Conservation (phyloP, 2,329 filamentous ascomycete genomes). For the Capronia epimyces region DNA sequence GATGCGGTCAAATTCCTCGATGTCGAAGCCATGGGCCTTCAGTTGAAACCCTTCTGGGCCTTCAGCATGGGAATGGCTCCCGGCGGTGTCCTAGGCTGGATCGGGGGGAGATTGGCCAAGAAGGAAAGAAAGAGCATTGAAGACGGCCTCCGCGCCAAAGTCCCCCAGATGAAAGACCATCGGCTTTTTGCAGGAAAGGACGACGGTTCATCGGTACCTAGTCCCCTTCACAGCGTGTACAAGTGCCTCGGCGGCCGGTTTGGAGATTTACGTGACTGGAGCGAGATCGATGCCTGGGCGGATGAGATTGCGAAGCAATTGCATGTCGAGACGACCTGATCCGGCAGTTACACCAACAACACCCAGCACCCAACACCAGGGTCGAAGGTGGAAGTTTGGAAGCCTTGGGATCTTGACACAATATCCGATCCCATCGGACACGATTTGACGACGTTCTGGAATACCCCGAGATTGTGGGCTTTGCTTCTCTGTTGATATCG, state of each 20-base stretch:
- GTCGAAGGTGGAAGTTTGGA: too few relatives aligned
- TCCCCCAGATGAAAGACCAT: slow-evolving; percentile 21
- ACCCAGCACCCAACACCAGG: too few relatives aligned
- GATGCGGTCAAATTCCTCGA: slow-evolving; percentile 23
- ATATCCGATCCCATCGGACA: too few relatives aligned
- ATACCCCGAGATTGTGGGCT: neutral
- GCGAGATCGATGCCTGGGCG: slow-evolving; percentile 20
- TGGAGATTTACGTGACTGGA: slow-evolving; percentile 21
- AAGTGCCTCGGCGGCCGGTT: slow-evolving; percentile 20
- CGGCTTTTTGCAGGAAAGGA: slow-evolving; percentile 21
- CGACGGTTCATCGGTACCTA: slow-evolving; percentile 11
- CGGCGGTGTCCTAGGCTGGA: slow-evolving; percentile 9
- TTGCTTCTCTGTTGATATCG: neutral
- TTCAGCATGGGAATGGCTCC: slow-evolving; percentile 22
- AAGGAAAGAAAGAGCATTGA: slow-evolving; percentile 11
- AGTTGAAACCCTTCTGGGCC: slow-evolving; percentile 18
- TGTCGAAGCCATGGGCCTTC: slow-evolving; percentile 21
- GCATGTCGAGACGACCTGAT: slow-evolving; percentile 10
- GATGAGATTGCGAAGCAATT: slow-evolving; percentile 21
- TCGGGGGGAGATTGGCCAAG: slow-evolving; percentile 9
- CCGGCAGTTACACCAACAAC: neutral
- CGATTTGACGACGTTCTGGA: neutral
- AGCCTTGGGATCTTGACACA: neutral
- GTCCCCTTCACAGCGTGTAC: slow-evolving; percentile 12
- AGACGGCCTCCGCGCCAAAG: slow-evolving; percentile 7